Evolutionary conservation across 805 yeast species (phyloP).

Genomic region (Alloascoidea hylecoeti): DNA sequence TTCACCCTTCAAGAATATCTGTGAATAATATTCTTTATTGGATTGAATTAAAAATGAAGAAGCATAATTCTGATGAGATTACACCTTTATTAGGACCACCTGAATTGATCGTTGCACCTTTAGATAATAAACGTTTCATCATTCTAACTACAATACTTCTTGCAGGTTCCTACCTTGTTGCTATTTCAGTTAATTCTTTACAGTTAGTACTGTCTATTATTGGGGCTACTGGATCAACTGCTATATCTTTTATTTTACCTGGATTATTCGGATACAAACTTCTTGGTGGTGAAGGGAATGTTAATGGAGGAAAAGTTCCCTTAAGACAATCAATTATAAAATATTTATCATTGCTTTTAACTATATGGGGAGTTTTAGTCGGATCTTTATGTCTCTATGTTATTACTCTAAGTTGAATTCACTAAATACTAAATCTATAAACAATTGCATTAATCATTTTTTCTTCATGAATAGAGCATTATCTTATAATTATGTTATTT

Average conservation of each 20-base stretch:
- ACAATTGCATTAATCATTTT: too few relatives aligned
- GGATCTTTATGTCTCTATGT: conserved; percentile 50
- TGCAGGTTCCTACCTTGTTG: conserved; percentile 34
- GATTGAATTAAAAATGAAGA: conserved; percentile 6
- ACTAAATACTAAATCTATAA: too few relatives aligned
- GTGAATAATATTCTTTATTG: conserved; percentile 55
- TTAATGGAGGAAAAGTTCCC: conserved; percentile 2
- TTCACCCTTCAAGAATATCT: conserved; percentile 83
- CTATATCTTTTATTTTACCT: conserved; percentile 66
- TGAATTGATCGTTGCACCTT: conserved; percentile 6
- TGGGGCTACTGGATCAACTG: conserved; percentile 75
- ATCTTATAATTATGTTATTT: too few relatives aligned
- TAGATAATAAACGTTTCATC: conserved; percentile 21
- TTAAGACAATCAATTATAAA: conserved; percentile 16
- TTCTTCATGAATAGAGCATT: too few relatives aligned
- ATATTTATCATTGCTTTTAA: conserved; percentile 37
- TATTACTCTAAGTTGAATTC: not conserved
- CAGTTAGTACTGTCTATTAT: conserved; percentile 60
- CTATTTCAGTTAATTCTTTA: conserved; percentile 45
- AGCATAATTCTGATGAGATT: conserved; percentile 7
- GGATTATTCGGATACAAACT: conserved; percentile 61
- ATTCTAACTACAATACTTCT: conserved; percentile 33
- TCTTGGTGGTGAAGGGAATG: conserved; percentile 15
- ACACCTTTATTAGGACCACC: conserved; percentile 2
- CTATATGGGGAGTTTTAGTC: conserved; percentile 56